These are phyloP conservation scores for Aspergillus felis DNA, from an alignment of 2,329 filamentous ascomycete genomes.

Conservation along the genomic window DNA sequence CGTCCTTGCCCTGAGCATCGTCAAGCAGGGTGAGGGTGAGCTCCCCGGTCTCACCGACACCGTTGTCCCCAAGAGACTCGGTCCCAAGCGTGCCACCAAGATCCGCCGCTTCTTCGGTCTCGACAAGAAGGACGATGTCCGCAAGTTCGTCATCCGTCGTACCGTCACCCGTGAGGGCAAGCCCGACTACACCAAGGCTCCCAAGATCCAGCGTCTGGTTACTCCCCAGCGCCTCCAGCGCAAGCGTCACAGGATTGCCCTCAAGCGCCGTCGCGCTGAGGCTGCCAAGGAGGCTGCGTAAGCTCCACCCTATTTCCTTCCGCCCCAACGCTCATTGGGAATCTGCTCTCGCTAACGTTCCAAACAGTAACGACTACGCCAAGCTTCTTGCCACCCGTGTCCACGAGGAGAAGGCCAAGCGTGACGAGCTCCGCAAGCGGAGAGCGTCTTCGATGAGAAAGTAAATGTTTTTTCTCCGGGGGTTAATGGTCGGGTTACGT, in stretches of 20 bases:
- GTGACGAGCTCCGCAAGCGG: slow-evolving; percentile 93
- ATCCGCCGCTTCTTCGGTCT: slow-evolving; percentile 99
- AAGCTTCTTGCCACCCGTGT: slow-evolving; percentile 96
- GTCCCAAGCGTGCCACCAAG: slow-evolving; percentile 99
- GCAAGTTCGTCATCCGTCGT: slow-evolving; percentile 99
- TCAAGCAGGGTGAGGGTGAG: slow-evolving; percentile 96
- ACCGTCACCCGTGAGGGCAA: slow-evolving; percentile 96
- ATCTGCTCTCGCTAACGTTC: slow-evolving; percentile 22
- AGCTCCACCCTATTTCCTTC: slow-evolving; percentile 40
- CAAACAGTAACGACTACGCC: slow-evolving; percentile 83
- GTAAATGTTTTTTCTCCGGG: slow-evolving; percentile 51
- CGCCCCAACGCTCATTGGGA: slow-evolving; percentile 14
- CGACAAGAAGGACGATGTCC: slow-evolving; percentile 99
- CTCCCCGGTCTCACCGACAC: slow-evolving; percentile 96
- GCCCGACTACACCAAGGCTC: slow-evolving; percentile 98
- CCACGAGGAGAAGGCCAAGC: slow-evolving; percentile 88
- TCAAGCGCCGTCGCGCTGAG: slow-evolving; percentile 97
- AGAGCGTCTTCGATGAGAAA: slow-evolving; percentile 93
- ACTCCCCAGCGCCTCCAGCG: slow-evolving; percentile 99
- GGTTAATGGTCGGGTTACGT: slow-evolving; percentile 36
- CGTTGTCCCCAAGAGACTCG: slow-evolving; percentile 98
- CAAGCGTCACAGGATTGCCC: slow-evolving; percentile 96
- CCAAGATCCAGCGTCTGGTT: slow-evolving; percentile 99
- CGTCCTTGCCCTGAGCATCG: slow-evolving; percentile 87
- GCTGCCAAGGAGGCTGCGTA: slow-evolving; percentile 98